Conservation (phyloP, 441 rosid species). For the Erodium chrysanthum region DNA sequence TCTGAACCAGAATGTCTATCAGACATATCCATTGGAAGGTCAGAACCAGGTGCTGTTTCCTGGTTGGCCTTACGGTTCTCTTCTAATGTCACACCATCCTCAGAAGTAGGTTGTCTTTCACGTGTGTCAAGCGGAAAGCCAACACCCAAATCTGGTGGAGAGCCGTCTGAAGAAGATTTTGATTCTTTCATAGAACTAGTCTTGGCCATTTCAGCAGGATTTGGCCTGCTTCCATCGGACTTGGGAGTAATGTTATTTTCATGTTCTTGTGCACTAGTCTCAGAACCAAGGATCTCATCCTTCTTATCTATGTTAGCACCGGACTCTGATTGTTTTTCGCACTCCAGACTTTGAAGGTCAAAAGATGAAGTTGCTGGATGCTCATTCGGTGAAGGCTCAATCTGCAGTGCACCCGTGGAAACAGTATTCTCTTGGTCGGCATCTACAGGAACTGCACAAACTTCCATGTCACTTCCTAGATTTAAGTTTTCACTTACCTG, state of each 20-base stretch:
- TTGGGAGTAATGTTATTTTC: not conserved
- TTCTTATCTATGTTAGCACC: not conserved
- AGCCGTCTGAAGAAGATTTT: not conserved
- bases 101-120: not conserved
- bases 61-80: not conserved
- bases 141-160: not conserved
- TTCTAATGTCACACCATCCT: not conserved
- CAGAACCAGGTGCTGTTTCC: not conserved
- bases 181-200: not conserved
- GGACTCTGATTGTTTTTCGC: not conserved
- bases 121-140: not conserved
- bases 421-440: slow-evolving; percentile 17
- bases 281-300: not conserved
- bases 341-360: not conserved
- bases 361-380: not conserved
- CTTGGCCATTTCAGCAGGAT: not conserved
- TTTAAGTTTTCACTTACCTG: slow-evolving; percentile 14
- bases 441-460: slow-evolving; percentile 23
- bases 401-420: slow-evolving; percentile 12
- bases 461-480: slow-evolving; percentile 19
- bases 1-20: not conserved
- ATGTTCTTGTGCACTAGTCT: not conserved
- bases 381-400: not conserved
- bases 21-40: not conserved
- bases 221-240: not conserved